phyloP scores from a whole-genome alignment of 2,329 filamentous ascomycete genomes.

The Bipolaris sorokiniana region DNA sequence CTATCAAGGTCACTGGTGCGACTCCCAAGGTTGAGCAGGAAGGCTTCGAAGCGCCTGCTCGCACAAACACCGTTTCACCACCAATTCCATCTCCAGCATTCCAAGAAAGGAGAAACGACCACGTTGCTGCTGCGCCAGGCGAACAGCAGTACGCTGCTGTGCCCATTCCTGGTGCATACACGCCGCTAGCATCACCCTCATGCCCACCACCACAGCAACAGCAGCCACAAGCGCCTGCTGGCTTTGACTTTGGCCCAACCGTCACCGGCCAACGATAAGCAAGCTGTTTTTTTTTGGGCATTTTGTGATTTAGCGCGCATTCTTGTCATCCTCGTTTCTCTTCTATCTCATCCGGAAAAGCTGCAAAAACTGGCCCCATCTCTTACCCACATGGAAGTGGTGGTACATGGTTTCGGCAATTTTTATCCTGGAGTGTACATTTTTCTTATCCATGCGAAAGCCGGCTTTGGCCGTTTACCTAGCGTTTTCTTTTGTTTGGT shows the following conservation, averaged over 20 bases:
- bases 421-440: not conserved
- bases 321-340: constrained; percentile 19
- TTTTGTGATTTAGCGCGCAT: constrained; percentile 18
- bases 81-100: constrained; percentile 42
- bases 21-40: constrained; percentile 72
- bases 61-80: constrained; percentile 48
- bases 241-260: constrained; percentile 50
- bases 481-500: not conserved
- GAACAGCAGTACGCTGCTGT: constrained; percentile 86
- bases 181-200: constrained; percentile 52
- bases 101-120: constrained; percentile 62
- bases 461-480: not conserved
- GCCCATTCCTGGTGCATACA: constrained; percentile 86
- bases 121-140: constrained; percentile 73
- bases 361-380: not conserved
- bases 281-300: not conserved
- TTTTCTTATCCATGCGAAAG: not conserved
- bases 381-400: not conserved
- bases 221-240: constrained; percentile 17
- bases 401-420: not conserved
- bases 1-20: constrained; percentile 75
- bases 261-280: constrained; percentile 33
- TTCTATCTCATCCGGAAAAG: constrained; percentile 21
- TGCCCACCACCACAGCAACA: constrained; percentile 45
- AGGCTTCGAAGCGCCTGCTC: constrained; percentile 60